Percentiles rank a stretch among this genome's conserved stretches.
Evolutionary conservation across 2,329 filamentous ascomycete genomes (phyloP).

Genomic region (Diaporthe australafricana): DNA sequence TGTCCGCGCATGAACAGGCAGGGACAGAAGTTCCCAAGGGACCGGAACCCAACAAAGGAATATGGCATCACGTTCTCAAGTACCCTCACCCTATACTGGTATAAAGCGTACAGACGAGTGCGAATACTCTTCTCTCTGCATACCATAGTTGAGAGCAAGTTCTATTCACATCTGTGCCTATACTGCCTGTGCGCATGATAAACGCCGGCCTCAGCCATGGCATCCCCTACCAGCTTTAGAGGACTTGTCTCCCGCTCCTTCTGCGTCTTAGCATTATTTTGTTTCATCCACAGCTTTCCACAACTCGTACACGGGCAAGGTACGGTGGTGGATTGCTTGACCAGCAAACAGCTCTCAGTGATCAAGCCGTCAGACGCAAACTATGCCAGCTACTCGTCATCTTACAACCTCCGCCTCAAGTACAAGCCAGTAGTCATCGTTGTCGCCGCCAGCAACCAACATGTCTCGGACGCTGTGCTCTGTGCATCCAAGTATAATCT

Average conservation of each 20-base stretch:
- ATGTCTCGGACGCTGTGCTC: slow-evolving; percentile 57
- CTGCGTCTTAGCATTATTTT: background rate
- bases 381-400: slow-evolving; percentile 16
- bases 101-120: background rate
- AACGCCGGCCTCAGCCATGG: background rate
- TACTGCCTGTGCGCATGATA: background rate
- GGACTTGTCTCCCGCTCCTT: background rate
- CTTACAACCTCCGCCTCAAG: slow-evolving; percentile 47
- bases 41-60: background rate
- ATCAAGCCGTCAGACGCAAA: background rate
- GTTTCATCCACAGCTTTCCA: background rate
- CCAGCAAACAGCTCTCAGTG: background rate
- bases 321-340: slow-evolving; percentile 4
- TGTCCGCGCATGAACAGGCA: background rate
- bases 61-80: too few relatives aligned
- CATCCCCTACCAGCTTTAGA: background rate
- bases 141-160: background rate
- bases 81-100: background rate
- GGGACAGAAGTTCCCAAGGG: background rate
- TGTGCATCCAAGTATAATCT: slow-evolving; percentile 55
- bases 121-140: too few relatives aligned
- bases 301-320: background rate
- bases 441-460: slow-evolving; percentile 47
- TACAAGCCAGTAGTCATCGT: slow-evolving; percentile 48
- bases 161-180: background rate